A percentile compares a stretch with the other conserved stretches of the same genome.
Evolutionary conservation across 495 filamentous ascomycete species (phyloP).

Genomic region (Penicillium herquei): DNA sequence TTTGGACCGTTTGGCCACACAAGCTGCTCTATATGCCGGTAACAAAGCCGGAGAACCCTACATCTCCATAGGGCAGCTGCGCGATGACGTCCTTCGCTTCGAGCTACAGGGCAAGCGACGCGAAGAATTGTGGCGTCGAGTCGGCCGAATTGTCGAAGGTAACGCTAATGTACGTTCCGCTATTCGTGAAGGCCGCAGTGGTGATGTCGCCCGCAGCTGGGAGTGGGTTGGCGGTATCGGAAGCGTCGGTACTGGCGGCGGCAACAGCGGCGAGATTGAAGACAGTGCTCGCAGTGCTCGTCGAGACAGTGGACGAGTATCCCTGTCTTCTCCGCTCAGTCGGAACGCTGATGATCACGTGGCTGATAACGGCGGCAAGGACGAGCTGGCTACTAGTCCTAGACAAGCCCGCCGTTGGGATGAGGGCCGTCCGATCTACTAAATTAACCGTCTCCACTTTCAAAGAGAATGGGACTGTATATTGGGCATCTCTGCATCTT

Average conservation of each 20-base stretch:
- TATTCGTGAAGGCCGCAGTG: constrained; percentile 75
- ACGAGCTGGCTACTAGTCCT: constrained; percentile 25
- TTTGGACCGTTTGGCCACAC: constrained; percentile 74
- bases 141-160: constrained; percentile 79
- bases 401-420: constrained; percentile 54
- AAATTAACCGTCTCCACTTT: constrained; percentile 12
- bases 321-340: constrained; percentile 23
- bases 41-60: constrained; percentile 67
- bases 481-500: constrained; percentile 14
- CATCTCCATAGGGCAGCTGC: constrained; percentile 80
- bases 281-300: constrained; percentile 22
- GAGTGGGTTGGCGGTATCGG: constrained; percentile 85
- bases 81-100: constrained; percentile 85
- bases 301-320: constrained; percentile 47
- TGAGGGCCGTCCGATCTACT: constrained; percentile 66
- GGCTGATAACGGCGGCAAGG: constrained; percentile 15
- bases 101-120: constrained; percentile 73
- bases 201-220: constrained; percentile 88
- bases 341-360: constrained; percentile 26
- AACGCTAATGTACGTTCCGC: constrained; percentile 90
- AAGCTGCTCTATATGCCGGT: constrained; percentile 73
- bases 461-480: background rate
- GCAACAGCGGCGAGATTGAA: constrained; percentile 36
- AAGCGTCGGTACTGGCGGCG: constrained; percentile 31
- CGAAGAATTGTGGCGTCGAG: constrained; percentile 76